Percentiles rank a stretch among this genome's conserved stretches.
These are phyloP conservation scores for Amanita polypyramis DNA, from an alignment of 768 basidiomycete species.

Conservation along the genomic window DNA sequence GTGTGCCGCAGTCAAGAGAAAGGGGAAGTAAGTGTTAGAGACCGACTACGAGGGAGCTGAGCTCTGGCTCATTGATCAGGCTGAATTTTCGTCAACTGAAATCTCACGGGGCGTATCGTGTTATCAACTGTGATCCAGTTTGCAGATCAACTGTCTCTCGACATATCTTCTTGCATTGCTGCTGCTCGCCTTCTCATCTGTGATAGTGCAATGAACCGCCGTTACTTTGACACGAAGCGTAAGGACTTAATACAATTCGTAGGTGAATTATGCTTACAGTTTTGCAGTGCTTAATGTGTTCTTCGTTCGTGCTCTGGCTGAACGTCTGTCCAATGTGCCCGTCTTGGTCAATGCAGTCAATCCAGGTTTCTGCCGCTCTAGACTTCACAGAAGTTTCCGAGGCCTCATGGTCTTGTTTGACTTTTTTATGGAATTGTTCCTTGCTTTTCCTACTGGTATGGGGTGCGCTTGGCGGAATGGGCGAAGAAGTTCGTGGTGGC, in stretches of 20 bases:
- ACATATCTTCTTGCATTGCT: neutral
- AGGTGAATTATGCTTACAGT: neutral
- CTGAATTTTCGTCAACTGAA: too few species aligned
- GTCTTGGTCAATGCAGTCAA: conserved; percentile 26
- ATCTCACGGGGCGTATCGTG: neutral
- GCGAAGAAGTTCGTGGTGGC: conserved; percentile 20
- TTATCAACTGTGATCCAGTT: neutral
- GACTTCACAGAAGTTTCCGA: conserved; percentile 19
- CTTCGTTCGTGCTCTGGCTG: conserved; percentile 26
- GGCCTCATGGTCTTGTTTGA: conserved; percentile 11
- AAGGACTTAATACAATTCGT: neutral
- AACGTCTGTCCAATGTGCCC: conserved; percentile 15
- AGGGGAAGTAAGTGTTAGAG: too few species aligned
- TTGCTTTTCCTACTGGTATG: conserved; percentile 29
- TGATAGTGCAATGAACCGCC: conserved; percentile 9
- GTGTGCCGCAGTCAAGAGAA: too few species aligned
- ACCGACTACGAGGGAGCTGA: too few species aligned
- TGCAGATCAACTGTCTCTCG: neutral
- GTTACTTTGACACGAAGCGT: conserved; percentile 28
- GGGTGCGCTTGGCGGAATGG: conserved; percentile 20
- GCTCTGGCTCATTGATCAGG: too few species aligned
- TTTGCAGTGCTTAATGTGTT: conserved; percentile 28
- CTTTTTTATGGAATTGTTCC: conserved; percentile 16
- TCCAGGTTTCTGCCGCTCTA: conserved; percentile 33
- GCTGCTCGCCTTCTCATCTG: neutral